Evolutionary conservation across 176 grass and related monocot species (phyloP).

Genomic region (Phyllostachys edulis): DNA sequence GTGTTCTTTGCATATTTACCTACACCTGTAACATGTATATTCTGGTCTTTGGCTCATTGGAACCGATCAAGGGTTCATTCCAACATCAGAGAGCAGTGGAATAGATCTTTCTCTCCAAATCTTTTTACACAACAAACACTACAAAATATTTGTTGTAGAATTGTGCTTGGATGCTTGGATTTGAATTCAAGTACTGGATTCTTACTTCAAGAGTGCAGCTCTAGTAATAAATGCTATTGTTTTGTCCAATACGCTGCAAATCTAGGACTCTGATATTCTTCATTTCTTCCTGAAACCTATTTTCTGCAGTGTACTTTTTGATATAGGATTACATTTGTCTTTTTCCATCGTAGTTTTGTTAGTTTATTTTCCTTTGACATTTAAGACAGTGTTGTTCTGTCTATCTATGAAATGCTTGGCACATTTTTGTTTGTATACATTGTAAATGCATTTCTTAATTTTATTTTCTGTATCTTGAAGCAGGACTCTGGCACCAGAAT

Average conservation of each 20-base stretch:
- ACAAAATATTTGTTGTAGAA: background rate
- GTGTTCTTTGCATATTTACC: no score
- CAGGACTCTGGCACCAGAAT: slow-evolving; percentile 42
- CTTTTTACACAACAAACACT: background rate
- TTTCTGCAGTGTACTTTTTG: slow-evolving; percentile 3
- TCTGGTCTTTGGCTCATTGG: no score
- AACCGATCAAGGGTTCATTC: no score
- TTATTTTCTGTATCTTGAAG: slow-evolving; percentile 33
- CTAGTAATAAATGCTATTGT: background rate
- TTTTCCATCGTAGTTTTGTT: slow-evolving; percentile 2
- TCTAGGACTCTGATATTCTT: slow-evolving; percentile 7
- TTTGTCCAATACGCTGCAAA: slow-evolving; percentile 10
- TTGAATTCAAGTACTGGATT: slow-evolving; percentile 19
- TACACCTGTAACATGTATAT: no score
- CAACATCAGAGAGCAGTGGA: background rate
- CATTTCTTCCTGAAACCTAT: slow-evolving; percentile 22
- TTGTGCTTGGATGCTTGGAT: background rate
- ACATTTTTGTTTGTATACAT: slow-evolving; percentile 4
- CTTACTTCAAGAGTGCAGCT: background rate
- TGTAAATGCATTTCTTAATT: slow-evolving; percentile 29
- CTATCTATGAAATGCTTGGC: slow-evolving; percentile 10
- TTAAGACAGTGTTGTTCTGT: background rate
- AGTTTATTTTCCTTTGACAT: slow-evolving; percentile 9
- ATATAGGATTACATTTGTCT: background rate
- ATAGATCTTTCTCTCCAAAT: background rate